phyloP scores from a whole-genome alignment of 2,329 filamentous ascomycete genomes.

The Thelonectria blattea region DNA sequence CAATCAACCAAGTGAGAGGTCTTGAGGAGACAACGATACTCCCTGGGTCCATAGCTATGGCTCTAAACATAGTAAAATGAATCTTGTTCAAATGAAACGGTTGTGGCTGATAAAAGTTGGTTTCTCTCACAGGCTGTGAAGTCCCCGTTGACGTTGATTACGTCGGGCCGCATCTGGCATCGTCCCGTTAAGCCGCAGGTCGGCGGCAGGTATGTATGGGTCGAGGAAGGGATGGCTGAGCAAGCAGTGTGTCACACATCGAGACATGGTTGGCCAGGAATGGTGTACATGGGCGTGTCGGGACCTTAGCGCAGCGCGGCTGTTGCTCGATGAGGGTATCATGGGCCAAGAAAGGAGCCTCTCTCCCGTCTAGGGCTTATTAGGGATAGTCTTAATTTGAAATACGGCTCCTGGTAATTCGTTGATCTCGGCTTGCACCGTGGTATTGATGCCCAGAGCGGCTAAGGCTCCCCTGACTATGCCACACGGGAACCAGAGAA shows the following conservation, averaged over 20 bases:
- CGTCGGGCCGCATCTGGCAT: constrained; percentile 29
- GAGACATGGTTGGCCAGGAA: constrained; percentile 29
- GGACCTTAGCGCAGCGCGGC: constrained; percentile 28
- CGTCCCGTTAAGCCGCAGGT: constrained; percentile 17
- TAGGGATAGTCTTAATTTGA: constrained; percentile 87
- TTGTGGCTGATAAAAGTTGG: constrained; percentile 45
- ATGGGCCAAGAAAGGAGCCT: constrained; percentile 25
- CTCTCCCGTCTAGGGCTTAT: constrained; percentile 49
- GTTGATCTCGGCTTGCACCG: constrained; percentile 86
- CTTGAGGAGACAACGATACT: constrained; percentile 37
- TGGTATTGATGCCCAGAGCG: constrained; percentile 89
- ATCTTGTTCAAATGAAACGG: constrained; percentile 32
- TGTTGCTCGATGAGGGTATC: constrained; percentile 32
- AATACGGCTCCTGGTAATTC: constrained; percentile 91
- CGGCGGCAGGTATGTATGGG: constrained; percentile 30
- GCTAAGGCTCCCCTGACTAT: constrained; percentile 90
- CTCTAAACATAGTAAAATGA: constrained; percentile 46
- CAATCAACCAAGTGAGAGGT: constrained; percentile 37
- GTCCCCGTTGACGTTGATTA: constrained; percentile 28
- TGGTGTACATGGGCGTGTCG: constrained; percentile 22
- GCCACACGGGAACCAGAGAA: constrained; percentile 94
- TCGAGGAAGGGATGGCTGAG: background rate
- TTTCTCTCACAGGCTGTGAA: constrained; percentile 47
- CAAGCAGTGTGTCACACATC: constrained; percentile 22
- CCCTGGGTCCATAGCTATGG: constrained; percentile 43